phyloP scores from a whole-genome alignment of 1,284 basidiomycete species.

The Ceratorhiza oryzae-sativae region DNA sequence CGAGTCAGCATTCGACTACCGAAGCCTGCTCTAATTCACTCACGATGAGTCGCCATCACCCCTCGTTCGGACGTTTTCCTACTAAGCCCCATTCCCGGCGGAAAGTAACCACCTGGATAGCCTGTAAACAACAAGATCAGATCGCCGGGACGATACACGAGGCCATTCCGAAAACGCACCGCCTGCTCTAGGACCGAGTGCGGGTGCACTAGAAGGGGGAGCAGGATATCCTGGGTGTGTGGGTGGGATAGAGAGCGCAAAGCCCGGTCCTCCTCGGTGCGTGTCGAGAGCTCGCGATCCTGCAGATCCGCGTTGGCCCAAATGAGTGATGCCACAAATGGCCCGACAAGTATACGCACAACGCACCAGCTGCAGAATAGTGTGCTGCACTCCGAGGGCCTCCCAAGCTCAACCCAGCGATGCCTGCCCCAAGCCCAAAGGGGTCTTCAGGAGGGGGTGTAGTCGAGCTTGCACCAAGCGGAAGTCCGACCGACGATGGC shows the following conservation, averaged over 20 bases:
- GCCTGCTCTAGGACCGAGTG: slow-evolving; percentile 19
- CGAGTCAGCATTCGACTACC: no score
- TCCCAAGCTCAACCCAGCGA: slow-evolving; percentile 19
- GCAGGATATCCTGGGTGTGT: slow-evolving; percentile 3
- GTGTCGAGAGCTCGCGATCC: slow-evolving; percentile 3
- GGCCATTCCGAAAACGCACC: slow-evolving; percentile 7
- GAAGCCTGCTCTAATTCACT: not conserved
- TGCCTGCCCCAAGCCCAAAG: slow-evolving; percentile 16
- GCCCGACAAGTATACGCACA: not conserved
- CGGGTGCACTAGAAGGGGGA: slow-evolving; percentile 34
- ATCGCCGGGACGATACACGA: not conserved
- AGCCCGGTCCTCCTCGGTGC: slow-evolving; percentile 3
- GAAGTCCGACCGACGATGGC: slow-evolving; percentile 33
- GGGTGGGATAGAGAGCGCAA: slow-evolving; percentile 7
- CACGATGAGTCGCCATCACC: slow-evolving; percentile 12
- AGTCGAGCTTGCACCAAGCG: slow-evolving; percentile 32
- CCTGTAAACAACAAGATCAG: slow-evolving; percentile 16
- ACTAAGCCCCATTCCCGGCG: slow-evolving; percentile 27
- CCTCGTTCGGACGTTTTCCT: slow-evolving; percentile 34
- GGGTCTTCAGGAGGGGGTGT: slow-evolving; percentile 38
- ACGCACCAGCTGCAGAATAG: slow-evolving; percentile 39
- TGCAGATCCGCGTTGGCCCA: not conserved
- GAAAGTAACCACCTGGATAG: slow-evolving; percentile 33
- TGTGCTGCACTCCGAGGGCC: slow-evolving; percentile 30
- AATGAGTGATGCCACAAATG: not conserved